Evolutionary conservation across 495 filamentous ascomycete species (phyloP).

Genomic region (Daldinia loculata): DNA sequence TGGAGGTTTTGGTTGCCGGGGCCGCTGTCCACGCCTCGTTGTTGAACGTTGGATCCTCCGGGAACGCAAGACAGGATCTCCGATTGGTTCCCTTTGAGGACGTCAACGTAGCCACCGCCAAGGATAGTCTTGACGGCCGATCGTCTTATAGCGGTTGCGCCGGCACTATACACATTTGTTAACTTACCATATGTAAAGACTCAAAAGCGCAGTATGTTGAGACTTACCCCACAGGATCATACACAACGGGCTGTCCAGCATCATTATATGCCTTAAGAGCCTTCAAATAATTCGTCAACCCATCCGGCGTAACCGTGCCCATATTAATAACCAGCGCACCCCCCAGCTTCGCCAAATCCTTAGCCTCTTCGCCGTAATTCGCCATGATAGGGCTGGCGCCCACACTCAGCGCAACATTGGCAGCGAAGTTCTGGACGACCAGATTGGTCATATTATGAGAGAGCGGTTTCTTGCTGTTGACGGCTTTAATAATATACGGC

Average conservation of each 20-base stretch:
- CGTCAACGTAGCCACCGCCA: constrained; percentile 75
- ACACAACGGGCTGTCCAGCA: constrained; percentile 75
- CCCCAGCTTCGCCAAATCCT: constrained; percentile 72
- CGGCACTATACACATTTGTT: constrained; percentile 57
- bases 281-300: constrained; percentile 69
- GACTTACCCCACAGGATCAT: constrained; percentile 84
- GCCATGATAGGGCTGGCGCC: constrained; percentile 96
- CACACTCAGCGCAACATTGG: constrained; percentile 84
- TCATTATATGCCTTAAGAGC: constrained; percentile 78
- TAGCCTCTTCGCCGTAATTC: constrained; percentile 82
- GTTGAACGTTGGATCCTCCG: constrained; percentile 63
- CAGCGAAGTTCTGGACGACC: constrained; percentile 90
- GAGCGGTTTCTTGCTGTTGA: constrained; percentile 72
- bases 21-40: constrained; percentile 89
- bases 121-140: constrained; percentile 76
- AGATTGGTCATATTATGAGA: constrained; percentile 98
- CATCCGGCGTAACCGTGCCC: constrained; percentile 83
- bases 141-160: constrained; percentile 79
- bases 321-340: constrained; percentile 89
- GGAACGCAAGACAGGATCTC: constrained; percentile 84
- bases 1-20: constrained; percentile 60
- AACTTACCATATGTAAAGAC: background rate
- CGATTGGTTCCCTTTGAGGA: constrained; percentile 95
- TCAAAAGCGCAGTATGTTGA: background rate
- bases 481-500: constrained; percentile 64